phyloP scores from a whole-genome alignment of 768 basidiomycete genomes.

The Chiua virens region DNA sequence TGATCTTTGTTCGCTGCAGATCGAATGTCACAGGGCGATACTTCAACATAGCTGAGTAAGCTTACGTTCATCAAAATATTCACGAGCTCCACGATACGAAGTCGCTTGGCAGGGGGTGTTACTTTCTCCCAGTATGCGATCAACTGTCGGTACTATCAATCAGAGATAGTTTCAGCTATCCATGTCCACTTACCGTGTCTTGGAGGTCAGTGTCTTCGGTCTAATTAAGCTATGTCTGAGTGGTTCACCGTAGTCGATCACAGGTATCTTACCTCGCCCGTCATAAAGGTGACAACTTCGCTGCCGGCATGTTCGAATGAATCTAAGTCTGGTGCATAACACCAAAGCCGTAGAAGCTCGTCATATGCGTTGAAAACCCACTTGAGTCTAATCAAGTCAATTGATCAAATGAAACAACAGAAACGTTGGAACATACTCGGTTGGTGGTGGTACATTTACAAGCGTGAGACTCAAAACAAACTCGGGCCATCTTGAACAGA shows the following conservation, averaged over 20 bases:
- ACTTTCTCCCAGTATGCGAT: constrained; percentile 62
- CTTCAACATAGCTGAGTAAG: neutral
- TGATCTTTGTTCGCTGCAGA: constrained; percentile 58
- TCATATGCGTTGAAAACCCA: constrained; percentile 62
- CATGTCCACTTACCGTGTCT: constrained; percentile 54
- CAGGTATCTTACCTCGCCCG: constrained; percentile 51
- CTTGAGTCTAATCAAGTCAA: constrained; percentile 44
- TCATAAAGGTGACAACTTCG: constrained; percentile 55
- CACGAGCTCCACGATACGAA: constrained; percentile 50
- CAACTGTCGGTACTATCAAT: constrained; percentile 43
- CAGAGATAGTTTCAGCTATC: neutral
- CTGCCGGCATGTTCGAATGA: constrained; percentile 64
- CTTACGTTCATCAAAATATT: constrained; percentile 63
- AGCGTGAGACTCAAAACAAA: constrained; percentile 66
- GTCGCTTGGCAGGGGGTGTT: constrained; percentile 54
- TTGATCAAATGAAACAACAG: neutral
- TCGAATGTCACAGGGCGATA: neutral
- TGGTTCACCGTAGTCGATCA: neutral
- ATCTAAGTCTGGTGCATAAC: constrained; percentile 65
- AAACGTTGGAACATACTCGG: constrained; percentile 49
- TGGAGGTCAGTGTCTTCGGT: constrained; percentile 48
- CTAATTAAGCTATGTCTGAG: constrained; percentile 10
- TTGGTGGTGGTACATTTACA: constrained; percentile 64
- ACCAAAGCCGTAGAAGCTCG: constrained; percentile 62
- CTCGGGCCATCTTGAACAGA: constrained; percentile 61